Evolutionary conservation across 257 asterid genomes (phyloP).

Genomic region (Leonotis leonurus): DNA sequence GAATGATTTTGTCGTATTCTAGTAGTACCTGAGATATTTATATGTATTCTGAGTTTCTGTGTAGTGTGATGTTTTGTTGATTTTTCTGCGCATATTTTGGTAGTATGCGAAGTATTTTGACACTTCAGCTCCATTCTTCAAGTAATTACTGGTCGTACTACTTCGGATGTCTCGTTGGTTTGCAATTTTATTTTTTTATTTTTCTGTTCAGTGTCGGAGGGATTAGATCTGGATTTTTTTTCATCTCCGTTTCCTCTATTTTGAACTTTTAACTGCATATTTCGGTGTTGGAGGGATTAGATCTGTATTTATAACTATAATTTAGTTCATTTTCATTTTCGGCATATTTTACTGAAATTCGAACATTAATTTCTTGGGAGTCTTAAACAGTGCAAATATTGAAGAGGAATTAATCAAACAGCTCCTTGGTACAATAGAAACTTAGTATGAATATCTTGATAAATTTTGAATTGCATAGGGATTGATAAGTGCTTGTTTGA

Average conservation of each 20-base stretch:
- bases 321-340: too few species aligned
- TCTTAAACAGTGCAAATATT: too few species aligned
- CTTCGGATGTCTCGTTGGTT: neutral
- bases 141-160: neutral
- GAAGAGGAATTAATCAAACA: too few species aligned
- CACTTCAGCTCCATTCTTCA: neutral
- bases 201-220: neutral
- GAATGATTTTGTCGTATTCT: neutral
- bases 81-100: neutral
- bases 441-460: neutral
- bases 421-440: too few species aligned
- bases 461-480: neutral
- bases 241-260: neutral
- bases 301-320: conserved; percentile 9
- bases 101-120: neutral
- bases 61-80: neutral
- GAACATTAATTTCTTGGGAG: too few species aligned
- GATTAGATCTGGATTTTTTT: too few species aligned
- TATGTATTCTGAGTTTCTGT: neutral
- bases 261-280: neutral
- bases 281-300: neutral
- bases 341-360: too few species aligned
- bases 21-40: neutral
- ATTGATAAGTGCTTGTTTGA: neutral
- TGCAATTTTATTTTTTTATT: neutral